Evolutionary conservation across 371 early-diverging fungal genomes (phyloP), one percentile per base, ranked within the genome.

Genomic region (Catenaria anguillulae): DNA sequence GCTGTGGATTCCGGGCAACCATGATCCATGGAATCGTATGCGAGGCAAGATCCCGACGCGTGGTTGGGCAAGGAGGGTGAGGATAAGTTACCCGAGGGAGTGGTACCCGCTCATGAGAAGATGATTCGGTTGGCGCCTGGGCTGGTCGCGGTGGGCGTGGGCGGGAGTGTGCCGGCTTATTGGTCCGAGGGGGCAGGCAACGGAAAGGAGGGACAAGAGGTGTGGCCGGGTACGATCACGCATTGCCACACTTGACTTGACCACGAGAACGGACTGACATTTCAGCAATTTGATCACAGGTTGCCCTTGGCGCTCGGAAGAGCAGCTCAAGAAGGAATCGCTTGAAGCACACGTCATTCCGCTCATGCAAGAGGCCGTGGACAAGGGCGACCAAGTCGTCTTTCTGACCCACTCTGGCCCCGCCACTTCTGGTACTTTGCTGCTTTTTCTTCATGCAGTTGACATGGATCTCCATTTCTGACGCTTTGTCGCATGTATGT

Each of bases 1-100:
- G 2, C 26, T 58, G 36, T 58, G 42, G 40, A 35, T 58, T 1
- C 58, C 36, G 15, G 58, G 58, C 29, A 58, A 58, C 43, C 58
- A 58, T 23, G 58, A 58, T 36, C 58, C 58, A 36, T 33, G 12
- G 13, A 36, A 31, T 33, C 43, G 35, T 58, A 29, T 29, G 52
- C 24, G 2, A 15, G 29, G 15, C 13, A 24, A 17, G 52, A 23
- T 0, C 48, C 48, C 33, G 12, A 43, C 45, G 45, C 45, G 45
- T 43, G 45, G 45, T 43, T 43, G 17, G 2, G 19, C 19, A 23
- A 12, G 21, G 19, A 43, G 10, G 10, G 45, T 4, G 10, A 19
- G 40, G 5, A 10, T 5, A 40, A 10, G 5, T 17, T 17, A 40
- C 40, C 48, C n/a, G n/a, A n/a, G 31, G 23, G 23, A 26, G 26